Evolutionary conservation across 2,329 filamentous ascomycete species (phyloP), one percentile per base, ranked within the genome.

Genomic region (Diaporthe sp.): DNA sequence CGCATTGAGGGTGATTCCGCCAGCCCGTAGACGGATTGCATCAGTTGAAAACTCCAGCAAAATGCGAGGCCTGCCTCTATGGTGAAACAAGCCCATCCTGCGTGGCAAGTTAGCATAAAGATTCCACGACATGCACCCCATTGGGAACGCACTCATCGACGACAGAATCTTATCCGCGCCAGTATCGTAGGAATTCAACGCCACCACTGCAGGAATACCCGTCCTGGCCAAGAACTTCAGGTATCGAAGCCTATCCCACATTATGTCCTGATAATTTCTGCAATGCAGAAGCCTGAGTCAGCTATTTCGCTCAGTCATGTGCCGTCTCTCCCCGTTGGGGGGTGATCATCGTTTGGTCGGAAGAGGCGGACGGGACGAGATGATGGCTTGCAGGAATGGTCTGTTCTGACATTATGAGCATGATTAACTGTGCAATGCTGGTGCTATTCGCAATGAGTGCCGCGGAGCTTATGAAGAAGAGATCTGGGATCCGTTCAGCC

Each of bases 191-290:
- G 70, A 51, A 17, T 71, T 51, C 31, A 72, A 17, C 3, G 73
- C 70, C 13, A 73, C 63, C 8, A 68, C 12, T 13, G 70, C 34
- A 25, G 76, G 61, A 61, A 70, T 73, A 9, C 51, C 37, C 5
- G 61, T 9, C 9, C 61, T 37, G 5, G 47, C 63, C 34, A 73
- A 25, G 47, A 42, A 47, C 51, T 67, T 63, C 37, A 71, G 51
- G 15, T 37, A 53, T 4, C 47, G 65, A 47, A 77, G 49, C 39
- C 70, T 60, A 15, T 67, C 55, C 70, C 61, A 65, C 76, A 73
- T 73, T 31, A 77, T 47, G 22, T 75, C 73, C 37, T 75, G 71
- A 55, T 77, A 77, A 71, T 77, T 28, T 47, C 76, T 77, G 28
- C 44, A 22, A 57, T 34, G 20, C 31, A 17, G 28, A 15, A 60